phyloP scores from a whole-genome alignment of 2,329 filamentous ascomycete species.

The Albophoma yamanashiensis region DNA sequence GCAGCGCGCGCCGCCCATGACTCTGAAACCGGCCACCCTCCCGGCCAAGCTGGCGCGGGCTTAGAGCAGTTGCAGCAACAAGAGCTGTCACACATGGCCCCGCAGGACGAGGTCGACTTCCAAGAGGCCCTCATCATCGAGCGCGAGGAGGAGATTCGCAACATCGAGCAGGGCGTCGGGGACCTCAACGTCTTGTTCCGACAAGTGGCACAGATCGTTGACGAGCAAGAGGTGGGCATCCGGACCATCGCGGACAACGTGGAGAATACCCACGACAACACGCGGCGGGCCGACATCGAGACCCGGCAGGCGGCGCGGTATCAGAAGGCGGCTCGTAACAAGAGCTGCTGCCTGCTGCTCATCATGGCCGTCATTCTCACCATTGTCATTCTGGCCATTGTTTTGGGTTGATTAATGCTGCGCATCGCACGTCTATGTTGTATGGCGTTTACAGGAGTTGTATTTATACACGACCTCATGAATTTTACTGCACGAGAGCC shows the following conservation, averaged over 20 bases:
- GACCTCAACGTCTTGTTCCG: conserved; percentile 95
- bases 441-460: conserved; percentile 5
- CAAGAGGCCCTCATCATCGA: conserved; percentile 93
- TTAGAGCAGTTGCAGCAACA: conserved; percentile 48
- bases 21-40: conserved; percentile 31
- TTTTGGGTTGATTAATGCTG: conserved; percentile 48
- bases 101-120: conserved; percentile 94
- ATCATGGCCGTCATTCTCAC: conserved; percentile 83
- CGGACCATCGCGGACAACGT: conserved; percentile 86
- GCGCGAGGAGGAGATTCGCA: conserved; percentile 91
- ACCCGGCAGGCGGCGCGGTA: conserved; percentile 78
- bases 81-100: conserved; percentile 69
- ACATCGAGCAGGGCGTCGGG: conserved; percentile 92
- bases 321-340: conserved; percentile 91
- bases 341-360: conserved; percentile 83
- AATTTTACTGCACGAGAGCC: conserved; percentile 4
- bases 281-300: conserved; percentile 75
- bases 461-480: conserved; percentile 4
- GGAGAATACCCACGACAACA: conserved; percentile 70
- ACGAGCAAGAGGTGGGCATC: conserved; percentile 80
- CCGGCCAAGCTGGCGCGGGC: conserved; percentile 24
- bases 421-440: neutral
- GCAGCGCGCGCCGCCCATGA: conserved; percentile 76
- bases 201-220: conserved; percentile 95
- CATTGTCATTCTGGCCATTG: conserved; percentile 79